Conservation (phyloP, 495 filamentous ascomycete genomes). For the Hypoxylon fragiforme region DNA sequence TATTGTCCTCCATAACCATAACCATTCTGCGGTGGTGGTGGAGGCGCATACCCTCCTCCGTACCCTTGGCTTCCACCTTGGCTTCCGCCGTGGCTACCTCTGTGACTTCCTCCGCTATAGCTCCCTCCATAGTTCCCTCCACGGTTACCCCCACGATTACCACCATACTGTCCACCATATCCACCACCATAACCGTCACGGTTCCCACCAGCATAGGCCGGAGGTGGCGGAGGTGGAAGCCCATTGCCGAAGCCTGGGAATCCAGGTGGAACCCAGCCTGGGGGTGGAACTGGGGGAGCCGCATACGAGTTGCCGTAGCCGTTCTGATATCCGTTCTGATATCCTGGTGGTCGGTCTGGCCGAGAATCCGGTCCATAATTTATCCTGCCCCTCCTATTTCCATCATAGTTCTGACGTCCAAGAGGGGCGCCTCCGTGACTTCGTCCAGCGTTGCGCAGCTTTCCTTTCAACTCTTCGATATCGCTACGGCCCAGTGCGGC, state of each 20-base stretch:
- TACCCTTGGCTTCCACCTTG: conserved; percentile 25
- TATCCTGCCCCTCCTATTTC: conserved; percentile 40
- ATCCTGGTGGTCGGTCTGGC: conserved; percentile 14
- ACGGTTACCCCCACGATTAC: conserved; percentile 29
- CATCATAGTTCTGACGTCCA: conserved; percentile 39
- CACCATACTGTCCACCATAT: conserved; percentile 30
- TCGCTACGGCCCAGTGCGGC: conserved; percentile 74
- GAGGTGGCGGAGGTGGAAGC: conserved; percentile 51
- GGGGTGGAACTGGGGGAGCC: conserved; percentile 36
- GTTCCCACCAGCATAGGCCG: conserved; percentile 32
- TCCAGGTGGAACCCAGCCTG: conserved; percentile 49
- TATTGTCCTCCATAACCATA: conserved; percentile 27
- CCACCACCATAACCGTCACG: conserved; percentile 37
- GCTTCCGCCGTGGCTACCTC: conserved; percentile 22
- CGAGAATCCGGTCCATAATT: conserved; percentile 47
- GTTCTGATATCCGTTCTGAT: conserved; percentile 28
- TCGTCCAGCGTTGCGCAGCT: conserved; percentile 62
- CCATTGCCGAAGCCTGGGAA: conserved; percentile 48
- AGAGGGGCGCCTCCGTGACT: conserved; percentile 49
- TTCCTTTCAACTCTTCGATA: conserved; percentile 66
- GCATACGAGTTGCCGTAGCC: conserved; percentile 35
- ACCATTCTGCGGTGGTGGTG: conserved; percentile 13
- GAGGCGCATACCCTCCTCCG: conserved; percentile 19
- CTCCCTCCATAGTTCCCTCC: conserved; percentile 30
- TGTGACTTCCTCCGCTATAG: conserved; percentile 18